These are phyloP conservation scores for Pichia scutulata DNA, from an alignment of 805 yeast genomes.

Conservation along the genomic window DNA sequence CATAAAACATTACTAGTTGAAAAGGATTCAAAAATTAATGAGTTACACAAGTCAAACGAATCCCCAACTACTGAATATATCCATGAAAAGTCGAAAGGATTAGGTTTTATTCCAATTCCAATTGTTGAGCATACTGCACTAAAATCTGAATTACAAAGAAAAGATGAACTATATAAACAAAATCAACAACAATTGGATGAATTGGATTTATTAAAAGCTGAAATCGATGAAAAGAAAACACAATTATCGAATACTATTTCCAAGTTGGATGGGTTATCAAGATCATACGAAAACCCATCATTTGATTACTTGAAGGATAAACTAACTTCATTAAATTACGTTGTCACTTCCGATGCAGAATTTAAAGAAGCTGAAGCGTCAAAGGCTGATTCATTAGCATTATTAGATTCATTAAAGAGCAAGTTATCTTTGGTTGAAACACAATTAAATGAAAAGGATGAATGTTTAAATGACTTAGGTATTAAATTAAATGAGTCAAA, in stretches of 20 bases:
- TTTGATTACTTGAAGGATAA: slow-evolving; percentile 8
- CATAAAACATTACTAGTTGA: not conserved
- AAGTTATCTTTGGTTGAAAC: not conserved
- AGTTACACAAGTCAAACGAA: not conserved
- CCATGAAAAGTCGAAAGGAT: slow-evolving; percentile 11
- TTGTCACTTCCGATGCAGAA: not conserved
- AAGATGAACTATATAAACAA: slow-evolving; percentile 3
- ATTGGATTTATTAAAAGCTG: slow-evolving; percentile 4
- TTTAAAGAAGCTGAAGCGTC: not conserved
- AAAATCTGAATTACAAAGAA: slow-evolving; percentile 6
- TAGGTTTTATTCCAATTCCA: slow-evolving; percentile 16
- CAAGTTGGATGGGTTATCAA: not conserved
- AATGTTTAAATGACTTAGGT: not conserved
- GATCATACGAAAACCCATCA: slow-evolving; percentile 8
- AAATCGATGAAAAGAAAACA: slow-evolving; percentile 6
- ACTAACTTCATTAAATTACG: not conserved
- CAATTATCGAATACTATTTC: not conserved
- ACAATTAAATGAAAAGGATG: not conserved
- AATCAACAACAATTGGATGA: slow-evolving; percentile 6
- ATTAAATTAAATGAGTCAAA: not conserved
- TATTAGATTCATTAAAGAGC: not conserved
- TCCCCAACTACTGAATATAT: slow-evolving; percentile 25
- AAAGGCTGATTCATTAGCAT: not conserved
- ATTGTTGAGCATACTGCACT: slow-evolving; percentile 10
- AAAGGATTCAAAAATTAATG: not conserved